Percentiles rank a stretch among this genome's conserved stretches.
Evolutionary conservation across 1,284 basidiomycete genomes (phyloP).

Genomic region (Puccinia coronata): DNA sequence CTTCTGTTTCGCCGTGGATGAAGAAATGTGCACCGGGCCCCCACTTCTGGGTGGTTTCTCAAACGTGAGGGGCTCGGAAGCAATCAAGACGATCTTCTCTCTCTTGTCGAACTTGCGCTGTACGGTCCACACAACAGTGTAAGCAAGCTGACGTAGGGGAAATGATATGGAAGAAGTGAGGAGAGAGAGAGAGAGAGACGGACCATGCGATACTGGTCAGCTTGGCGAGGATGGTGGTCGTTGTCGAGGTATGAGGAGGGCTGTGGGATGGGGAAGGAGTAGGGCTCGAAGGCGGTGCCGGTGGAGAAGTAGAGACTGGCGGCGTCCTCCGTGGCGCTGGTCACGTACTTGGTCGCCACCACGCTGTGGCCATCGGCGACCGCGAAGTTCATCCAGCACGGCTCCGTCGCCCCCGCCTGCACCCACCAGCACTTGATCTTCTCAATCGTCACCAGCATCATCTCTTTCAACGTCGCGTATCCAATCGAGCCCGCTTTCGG

Average conservation of each 20-base stretch:
- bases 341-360: constrained; percentile 91
- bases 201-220: constrained; percentile 71
- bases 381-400: constrained; percentile 92
- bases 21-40: constrained; percentile 91
- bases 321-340: constrained; percentile 84
- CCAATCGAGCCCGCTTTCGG: constrained; percentile 72
- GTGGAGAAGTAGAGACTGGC: constrained; percentile 69
- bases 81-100: constrained; percentile 65
- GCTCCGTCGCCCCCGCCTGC: constrained; percentile 70
- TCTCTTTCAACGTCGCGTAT: constrained; percentile 68
- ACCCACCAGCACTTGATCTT: constrained; percentile 75
- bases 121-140: no score
- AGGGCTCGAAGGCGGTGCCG: constrained; percentile 55
- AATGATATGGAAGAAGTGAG: neutral
- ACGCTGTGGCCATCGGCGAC: constrained; percentile 91
- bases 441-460: constrained; percentile 82
- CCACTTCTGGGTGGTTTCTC: constrained; percentile 95
- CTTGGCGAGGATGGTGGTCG: constrained; percentile 66
- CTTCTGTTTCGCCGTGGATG: constrained; percentile 75
- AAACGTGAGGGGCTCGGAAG: constrained; percentile 88
- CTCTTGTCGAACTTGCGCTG: constrained; percentile 86
- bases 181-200: neutral
- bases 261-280: neutral
- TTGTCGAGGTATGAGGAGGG: constrained; percentile 76
- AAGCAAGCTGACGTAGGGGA: neutral